Evolutionary conservation across 805 yeast genomes (phyloP).

Genomic region (Starmera pachycereana): DNA sequence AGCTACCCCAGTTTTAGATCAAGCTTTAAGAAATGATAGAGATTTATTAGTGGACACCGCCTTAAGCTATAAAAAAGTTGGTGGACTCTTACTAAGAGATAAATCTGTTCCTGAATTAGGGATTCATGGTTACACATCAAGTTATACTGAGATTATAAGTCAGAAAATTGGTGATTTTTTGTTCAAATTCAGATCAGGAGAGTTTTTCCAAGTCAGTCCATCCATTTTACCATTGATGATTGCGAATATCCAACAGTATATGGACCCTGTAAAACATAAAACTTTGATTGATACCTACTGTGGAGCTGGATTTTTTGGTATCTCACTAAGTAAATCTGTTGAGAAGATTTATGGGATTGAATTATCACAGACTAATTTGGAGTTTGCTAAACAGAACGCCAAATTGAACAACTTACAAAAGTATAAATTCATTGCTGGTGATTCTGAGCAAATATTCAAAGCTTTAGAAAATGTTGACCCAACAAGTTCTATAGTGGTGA

Average conservation of each 20-base stretch:
- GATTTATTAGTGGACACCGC: constrained; percentile 31
- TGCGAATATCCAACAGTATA: constrained; percentile 58
- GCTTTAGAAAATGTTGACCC: constrained; percentile 40
- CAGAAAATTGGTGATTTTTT: constrained; percentile 61
- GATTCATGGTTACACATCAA: constrained; percentile 51
- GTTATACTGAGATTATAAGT: constrained; percentile 63
- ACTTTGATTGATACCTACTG: constrained; percentile 92
- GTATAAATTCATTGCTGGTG: constrained; percentile 76
- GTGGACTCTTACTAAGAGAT: constrained; percentile 78
- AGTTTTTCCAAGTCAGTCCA: constrained; percentile 91
- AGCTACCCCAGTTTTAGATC: constrained; percentile 71
- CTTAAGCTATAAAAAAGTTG: constrained; percentile 58
- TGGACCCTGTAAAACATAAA: constrained; percentile 35
- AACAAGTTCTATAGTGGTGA: constrained; percentile 71
- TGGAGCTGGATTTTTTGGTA: constrained; percentile 89
- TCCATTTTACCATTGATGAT: constrained; percentile 83
- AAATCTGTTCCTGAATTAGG: constrained; percentile 33
- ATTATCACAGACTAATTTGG: constrained; percentile 80
- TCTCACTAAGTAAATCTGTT: constrained; percentile 66
- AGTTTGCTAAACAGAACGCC: constrained; percentile 78
- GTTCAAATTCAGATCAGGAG: constrained; percentile 90
- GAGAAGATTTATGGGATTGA: constrained; percentile 85
- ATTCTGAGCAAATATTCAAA: constrained; percentile 81
- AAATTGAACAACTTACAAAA: constrained; percentile 57
- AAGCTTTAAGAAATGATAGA: constrained; percentile 64